Percentiles rank a stretch among this genome's conserved stretches.
phyloP scores from a whole-genome alignment of 345 rosid genomes.

The Populus alba region DNA sequence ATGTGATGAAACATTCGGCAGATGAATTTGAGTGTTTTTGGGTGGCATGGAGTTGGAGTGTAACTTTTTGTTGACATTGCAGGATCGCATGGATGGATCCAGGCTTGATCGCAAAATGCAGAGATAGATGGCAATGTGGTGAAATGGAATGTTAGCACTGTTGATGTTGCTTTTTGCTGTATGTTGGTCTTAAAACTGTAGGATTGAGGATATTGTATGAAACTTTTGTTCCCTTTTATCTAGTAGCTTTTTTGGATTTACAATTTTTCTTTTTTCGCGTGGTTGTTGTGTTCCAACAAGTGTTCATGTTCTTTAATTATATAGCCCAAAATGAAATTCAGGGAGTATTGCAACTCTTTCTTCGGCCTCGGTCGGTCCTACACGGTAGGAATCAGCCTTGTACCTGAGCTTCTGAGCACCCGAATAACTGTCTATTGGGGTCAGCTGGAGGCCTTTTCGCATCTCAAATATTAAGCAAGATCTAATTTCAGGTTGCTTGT shows the following conservation, averaged over 20 bases:
- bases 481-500: too few species aligned
- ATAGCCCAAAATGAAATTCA: too few species aligned
- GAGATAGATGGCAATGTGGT: neutral
- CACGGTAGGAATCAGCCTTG: too few species aligned
- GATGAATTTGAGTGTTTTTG: neutral
- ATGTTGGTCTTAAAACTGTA: neutral
- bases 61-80: neutral
- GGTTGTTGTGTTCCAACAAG: too few species aligned
- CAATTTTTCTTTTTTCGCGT: too few species aligned
- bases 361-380: too few species aligned
- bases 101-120: neutral
- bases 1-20: neutral
- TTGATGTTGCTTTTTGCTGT: neutral
- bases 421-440: too few species aligned
- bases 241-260: neutral
- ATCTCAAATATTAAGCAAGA: too few species aligned
- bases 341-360: too few species aligned
- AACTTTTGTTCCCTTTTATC: neutral
- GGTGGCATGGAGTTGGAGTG: neutral
- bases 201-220: neutral
- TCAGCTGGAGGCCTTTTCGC: too few species aligned
- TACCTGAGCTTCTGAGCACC: too few species aligned
- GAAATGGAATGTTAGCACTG: neutral
- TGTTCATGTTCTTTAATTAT: too few species aligned
- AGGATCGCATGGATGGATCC: neutral